phyloP scores from a whole-genome alignment of 2,329 filamentous ascomycete species.

The Coniochaeta hoffmannii region DNA sequence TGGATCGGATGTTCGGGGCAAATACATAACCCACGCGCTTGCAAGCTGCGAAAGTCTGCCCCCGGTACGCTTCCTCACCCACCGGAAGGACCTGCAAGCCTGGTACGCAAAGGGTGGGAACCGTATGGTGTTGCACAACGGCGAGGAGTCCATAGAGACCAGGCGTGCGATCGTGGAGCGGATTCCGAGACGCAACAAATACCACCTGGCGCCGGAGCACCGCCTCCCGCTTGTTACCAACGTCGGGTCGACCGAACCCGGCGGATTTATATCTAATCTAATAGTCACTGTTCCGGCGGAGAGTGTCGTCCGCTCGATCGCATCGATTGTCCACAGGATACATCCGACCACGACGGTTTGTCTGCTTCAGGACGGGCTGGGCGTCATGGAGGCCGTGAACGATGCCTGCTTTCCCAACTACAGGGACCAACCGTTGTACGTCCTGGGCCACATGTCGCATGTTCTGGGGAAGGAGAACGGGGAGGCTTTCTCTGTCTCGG shows the following conservation, averaged over 20 bases:
- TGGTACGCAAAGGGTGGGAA: slow-evolving; percentile 14
- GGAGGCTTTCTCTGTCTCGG: slow-evolving; percentile 29
- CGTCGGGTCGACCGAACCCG: not conserved
- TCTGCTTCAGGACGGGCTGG: slow-evolving; percentile 49
- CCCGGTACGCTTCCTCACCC: slow-evolving; percentile 21
- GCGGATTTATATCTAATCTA: slow-evolving; percentile 8
- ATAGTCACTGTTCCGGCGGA: slow-evolving; percentile 23
- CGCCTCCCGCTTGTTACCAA: not conserved
- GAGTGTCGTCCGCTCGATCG: slow-evolving; percentile 16
- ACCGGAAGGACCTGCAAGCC: slow-evolving; percentile 13
- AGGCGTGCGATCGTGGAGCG: slow-evolving; percentile 9
- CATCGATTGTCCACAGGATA: slow-evolving; percentile 19
- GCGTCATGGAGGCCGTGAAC: slow-evolving; percentile 73
- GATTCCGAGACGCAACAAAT: slow-evolving; percentile 6
- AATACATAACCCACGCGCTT: slow-evolving; percentile 22
- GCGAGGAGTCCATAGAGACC: slow-evolving; percentile 7
- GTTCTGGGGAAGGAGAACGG: slow-evolving; percentile 34
- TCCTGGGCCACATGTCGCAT: slow-evolving; percentile 58
- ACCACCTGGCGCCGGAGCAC: not conserved
- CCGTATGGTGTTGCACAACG: slow-evolving; percentile 13
- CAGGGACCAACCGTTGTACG: slow-evolving; percentile 61
- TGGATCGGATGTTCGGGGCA: slow-evolving; percentile 17
- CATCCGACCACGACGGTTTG: slow-evolving; percentile 25
- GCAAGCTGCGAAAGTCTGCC: slow-evolving; percentile 18
- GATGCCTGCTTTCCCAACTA: slow-evolving; percentile 61